Evolutionary conservation across 768 basidiomycete species (phyloP), one percentile per base, ranked within the genome.

Genomic region (Leccinum truebloodii): DNA sequence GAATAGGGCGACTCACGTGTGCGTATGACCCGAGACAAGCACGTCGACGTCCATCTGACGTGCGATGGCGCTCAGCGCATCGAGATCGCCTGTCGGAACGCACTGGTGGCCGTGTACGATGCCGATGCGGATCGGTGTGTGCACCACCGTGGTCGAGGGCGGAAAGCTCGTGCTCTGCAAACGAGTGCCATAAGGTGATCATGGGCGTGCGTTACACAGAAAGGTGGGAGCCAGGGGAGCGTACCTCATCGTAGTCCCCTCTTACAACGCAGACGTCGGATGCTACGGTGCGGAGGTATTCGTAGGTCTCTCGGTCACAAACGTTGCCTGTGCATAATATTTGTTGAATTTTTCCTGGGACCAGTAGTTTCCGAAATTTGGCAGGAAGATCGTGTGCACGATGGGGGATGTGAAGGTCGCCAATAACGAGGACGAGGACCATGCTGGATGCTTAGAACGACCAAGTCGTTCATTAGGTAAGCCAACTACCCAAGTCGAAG

Each of bases 1-100:
- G 48, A 51, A 22, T 35, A 35, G 41, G n/a, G 1, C 8, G 52
- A 75, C 91, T 71, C 69, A 96, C 95, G 86, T 87, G 75, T 98
- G 95, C 0, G 97, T 98, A 68, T 94, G 94, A 0, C 97, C 97
- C 3, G 89, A 92, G 22, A 98, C 78, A 37, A 98, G 80, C 0
- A 99, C 94, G 69, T 99, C 97, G 4, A 98, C 97, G 71, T 98
- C 96, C 92, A 99, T 94, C 76, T 95, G 94, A 39, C 96, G 79
- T 16, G 95, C 94, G 57, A 95, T 84, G 3, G 92, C 83, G 55
- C 86, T 88, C 48, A 98, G 81, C n/a, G 92, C 88, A 69, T 97
- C 94, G 3, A 94, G 80, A 72, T 97, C 95, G 14, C 95, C 97
- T 0, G 89, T 87, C 1, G 97, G 96, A 46, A 98, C 84, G 69